A percentile compares a stretch with the other conserved stretches of the same genome.
Conservation (phyloP, 78 protist species). For the Dictyostelium firmibasis region DNA sequence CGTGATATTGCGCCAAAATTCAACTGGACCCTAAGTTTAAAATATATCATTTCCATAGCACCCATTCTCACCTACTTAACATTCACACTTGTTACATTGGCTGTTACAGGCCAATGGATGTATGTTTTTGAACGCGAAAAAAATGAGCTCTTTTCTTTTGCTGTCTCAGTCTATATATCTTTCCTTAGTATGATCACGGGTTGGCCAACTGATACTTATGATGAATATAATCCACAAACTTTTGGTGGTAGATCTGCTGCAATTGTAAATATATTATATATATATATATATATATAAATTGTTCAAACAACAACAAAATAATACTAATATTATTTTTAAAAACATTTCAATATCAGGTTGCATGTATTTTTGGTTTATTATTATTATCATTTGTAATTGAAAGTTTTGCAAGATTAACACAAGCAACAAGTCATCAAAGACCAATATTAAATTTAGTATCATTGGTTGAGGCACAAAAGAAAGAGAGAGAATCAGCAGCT, state of each 20-base stretch:
- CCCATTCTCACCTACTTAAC: constrained; percentile 25
- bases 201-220: constrained; percentile 75
- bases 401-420: constrained; percentile 34
- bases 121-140: constrained; percentile 64
- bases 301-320: too few relatives aligned
- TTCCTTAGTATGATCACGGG: constrained; percentile 55
- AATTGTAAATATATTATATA: constrained; percentile 17
- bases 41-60: neutral
- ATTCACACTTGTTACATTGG: neutral
- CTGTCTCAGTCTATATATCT: constrained; percentile 39
- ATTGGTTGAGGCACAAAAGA: constrained; percentile 26
- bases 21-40: constrained; percentile 62
- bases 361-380: constrained; percentile 57
- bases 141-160: constrained; percentile 2
- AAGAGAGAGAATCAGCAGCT: constrained; percentile 63
- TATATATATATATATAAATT: too few relatives aligned
- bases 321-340: too few relatives aligned
- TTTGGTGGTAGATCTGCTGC: constrained; percentile 66
- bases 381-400: constrained; percentile 53
- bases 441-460: constrained; percentile 49
- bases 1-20: constrained; percentile 47
- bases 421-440: constrained; percentile 62
- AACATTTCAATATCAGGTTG: too few relatives aligned
- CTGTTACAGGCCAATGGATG: constrained; percentile 32
- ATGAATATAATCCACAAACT: constrained; percentile 60